Conservation (phyloP, 768 basidiomycete species). For the Lactarius pseudohatsudake region DNA sequence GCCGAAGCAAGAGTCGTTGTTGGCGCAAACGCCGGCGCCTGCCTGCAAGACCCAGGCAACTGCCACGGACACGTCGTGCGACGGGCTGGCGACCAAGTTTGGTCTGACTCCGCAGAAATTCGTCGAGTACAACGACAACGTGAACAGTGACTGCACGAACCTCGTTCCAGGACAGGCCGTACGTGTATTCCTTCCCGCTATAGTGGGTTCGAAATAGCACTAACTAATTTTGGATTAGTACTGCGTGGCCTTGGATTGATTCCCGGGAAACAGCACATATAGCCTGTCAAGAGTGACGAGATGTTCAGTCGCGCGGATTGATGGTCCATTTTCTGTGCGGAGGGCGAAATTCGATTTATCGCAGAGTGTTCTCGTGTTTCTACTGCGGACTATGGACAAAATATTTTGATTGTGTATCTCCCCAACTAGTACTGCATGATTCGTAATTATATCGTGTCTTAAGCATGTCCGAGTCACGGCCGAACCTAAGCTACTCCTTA, state of each 20-base stretch:
- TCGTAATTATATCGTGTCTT: neutral
- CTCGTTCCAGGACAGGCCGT: slow-evolving; percentile 12
- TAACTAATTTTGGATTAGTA: slow-evolving; percentile 10
- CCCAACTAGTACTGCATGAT: neutral
- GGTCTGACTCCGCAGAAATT: neutral
- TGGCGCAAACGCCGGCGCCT: neutral
- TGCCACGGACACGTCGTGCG: slow-evolving; percentile 11
- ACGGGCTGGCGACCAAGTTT: neutral
- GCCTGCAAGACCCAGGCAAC: slow-evolving; percentile 19
- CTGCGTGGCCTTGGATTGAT: slow-evolving; percentile 14
- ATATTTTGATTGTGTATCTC: too few relatives aligned
- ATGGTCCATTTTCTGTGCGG: neutral
- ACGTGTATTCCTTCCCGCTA: neutral
- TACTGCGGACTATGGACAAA: neutral
- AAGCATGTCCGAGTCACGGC: too few relatives aligned
- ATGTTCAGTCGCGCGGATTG: neutral
- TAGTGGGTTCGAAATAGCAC: neutral
- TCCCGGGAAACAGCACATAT: neutral
- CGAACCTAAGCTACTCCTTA: too few relatives aligned
- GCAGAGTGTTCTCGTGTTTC: neutral
- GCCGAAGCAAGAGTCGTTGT: too few relatives aligned
- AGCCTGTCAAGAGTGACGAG: slow-evolving; percentile 1
- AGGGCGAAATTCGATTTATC: neutral
- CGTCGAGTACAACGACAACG: slow-evolving; percentile 17
- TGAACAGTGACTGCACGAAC: slow-evolving; percentile 11